Percentiles rank a stretch among this genome's conserved stretches.
Conservation (phyloP, 768 basidiomycete genomes). For the Leccinum boreale region DNA sequence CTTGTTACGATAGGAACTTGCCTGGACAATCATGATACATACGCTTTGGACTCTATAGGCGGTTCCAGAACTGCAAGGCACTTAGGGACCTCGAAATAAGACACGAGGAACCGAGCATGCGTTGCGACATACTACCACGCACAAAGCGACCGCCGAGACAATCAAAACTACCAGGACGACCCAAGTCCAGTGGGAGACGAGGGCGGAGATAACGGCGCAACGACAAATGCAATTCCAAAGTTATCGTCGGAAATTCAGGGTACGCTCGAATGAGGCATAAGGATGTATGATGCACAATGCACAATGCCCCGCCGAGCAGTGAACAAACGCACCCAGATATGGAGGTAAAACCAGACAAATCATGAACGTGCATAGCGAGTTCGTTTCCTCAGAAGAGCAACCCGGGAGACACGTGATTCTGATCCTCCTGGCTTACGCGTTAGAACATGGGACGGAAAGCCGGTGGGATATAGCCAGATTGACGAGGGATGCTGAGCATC, state of each 20-base stretch:
- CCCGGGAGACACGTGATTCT: too few species aligned
- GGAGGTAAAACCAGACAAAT: background rate
- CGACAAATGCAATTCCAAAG: background rate
- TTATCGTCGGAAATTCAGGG: background rate
- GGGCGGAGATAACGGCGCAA: background rate
- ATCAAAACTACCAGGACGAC: background rate
- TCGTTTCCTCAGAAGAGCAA: background rate
- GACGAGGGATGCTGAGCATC: too few species aligned
- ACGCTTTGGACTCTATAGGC: background rate
- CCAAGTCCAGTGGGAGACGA: background rate
- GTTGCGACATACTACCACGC: background rate
- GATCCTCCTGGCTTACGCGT: too few species aligned
- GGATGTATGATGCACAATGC: too few species aligned
- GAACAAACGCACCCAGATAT: background rate
- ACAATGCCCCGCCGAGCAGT: too few species aligned
- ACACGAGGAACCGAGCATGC: background rate
- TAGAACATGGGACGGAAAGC: too few species aligned
- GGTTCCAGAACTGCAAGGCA: background rate
- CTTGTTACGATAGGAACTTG: background rate
- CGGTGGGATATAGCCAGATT: too few species aligned
- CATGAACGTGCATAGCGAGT: background rate
- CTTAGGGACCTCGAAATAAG: background rate
- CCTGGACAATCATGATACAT: background rate
- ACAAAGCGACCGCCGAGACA: background rate
- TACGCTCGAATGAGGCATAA: background rate